These are phyloP conservation scores for Wickerhamiella sergipiensis DNA, from an alignment of 805 yeast genomes.

Conservation along the genomic window DNA sequence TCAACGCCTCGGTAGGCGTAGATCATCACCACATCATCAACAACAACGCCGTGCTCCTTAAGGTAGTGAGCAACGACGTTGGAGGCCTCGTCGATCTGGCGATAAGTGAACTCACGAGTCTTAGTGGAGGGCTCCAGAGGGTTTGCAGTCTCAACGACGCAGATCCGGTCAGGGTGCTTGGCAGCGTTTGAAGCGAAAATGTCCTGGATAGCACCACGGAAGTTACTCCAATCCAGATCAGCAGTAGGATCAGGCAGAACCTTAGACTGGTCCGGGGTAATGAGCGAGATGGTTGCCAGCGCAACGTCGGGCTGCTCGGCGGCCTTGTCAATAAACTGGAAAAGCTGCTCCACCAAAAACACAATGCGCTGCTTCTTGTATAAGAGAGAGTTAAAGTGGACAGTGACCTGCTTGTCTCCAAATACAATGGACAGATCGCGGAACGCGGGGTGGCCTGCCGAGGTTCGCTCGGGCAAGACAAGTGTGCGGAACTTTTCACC, in stretches of 20 bases:
- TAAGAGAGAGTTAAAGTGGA: constrained; percentile 63
- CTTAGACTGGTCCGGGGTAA: constrained; percentile 50
- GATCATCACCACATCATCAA: constrained; percentile 95
- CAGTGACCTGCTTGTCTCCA: constrained; percentile 28
- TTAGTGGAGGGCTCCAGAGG: constrained; percentile 29
- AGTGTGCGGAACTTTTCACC: constrained; percentile 16
- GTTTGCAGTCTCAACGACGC: constrained; percentile 86
- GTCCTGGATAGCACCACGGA: constrained; percentile 92
- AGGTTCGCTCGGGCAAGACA: constrained; percentile 25
- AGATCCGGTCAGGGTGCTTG: constrained; percentile 68
- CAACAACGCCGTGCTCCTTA: constrained; percentile 61
- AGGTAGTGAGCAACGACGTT: constrained; percentile 86
- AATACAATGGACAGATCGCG: constrained; percentile 33
- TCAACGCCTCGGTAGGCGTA: constrained; percentile 97
- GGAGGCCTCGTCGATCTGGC: constrained; percentile 83
- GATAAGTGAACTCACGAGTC: constrained; percentile 67
- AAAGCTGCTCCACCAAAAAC: constrained; percentile 61
- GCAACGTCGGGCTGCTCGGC: constrained; percentile 23
- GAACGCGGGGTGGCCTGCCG: constrained; percentile 13
- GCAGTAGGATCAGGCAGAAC: constrained; percentile 76
- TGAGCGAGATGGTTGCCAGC: constrained; percentile 50
- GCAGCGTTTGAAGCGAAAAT: constrained; percentile 81
- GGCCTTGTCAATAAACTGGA: constrained; percentile 9
- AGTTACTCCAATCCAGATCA: constrained; percentile 81
- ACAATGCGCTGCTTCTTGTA: constrained; percentile 57